These are phyloP conservation scores for Dryas alaskensis DNA, from an alignment of 306 rosid genomes.

Conservation along the genomic window DNA sequence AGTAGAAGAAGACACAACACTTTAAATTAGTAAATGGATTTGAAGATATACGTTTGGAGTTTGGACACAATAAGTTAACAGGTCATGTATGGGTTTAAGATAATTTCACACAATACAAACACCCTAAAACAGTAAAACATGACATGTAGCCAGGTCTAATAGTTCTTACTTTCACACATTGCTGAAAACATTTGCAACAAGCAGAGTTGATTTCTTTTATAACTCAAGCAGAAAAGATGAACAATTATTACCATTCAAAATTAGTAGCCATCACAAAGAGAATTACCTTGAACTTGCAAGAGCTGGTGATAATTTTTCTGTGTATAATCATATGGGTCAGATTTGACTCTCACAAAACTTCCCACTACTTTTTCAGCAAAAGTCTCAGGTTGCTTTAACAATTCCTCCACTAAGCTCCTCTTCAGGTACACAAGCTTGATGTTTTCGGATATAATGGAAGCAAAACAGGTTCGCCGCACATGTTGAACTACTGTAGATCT, in stretches of 20 bases:
- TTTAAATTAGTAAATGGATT: no score
- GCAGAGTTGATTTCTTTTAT: not conserved
- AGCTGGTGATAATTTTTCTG: slow-evolving; percentile 65
- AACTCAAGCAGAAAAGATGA: not conserved
- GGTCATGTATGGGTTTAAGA: no score
- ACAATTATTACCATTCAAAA: not conserved
- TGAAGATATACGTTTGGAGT: no score
- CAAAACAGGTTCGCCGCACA: slow-evolving; percentile 40
- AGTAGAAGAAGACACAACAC: no score
- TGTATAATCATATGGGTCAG: slow-evolving; percentile 61
- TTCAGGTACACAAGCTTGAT: slow-evolving; percentile 67
- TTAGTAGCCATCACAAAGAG: not conserved
- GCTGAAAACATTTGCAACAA: slow-evolving; percentile 4
- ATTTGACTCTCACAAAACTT: slow-evolving; percentile 61
- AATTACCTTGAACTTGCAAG: slow-evolving; percentile 62
- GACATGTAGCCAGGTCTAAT: not conserved
- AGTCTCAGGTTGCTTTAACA: slow-evolving; percentile 47
- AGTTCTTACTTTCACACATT: not conserved
- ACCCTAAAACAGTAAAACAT: no score
- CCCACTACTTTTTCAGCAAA: slow-evolving; percentile 62
- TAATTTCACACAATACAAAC: no score
- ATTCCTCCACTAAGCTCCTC: slow-evolving; percentile 64
- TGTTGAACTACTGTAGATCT: slow-evolving; percentile 24
- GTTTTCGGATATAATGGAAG: slow-evolving; percentile 55
- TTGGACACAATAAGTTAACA: no score